These are phyloP conservation scores for Adansonia digitata DNA, from an alignment of 345 rosid genomes.

Conservation along the genomic window DNA sequence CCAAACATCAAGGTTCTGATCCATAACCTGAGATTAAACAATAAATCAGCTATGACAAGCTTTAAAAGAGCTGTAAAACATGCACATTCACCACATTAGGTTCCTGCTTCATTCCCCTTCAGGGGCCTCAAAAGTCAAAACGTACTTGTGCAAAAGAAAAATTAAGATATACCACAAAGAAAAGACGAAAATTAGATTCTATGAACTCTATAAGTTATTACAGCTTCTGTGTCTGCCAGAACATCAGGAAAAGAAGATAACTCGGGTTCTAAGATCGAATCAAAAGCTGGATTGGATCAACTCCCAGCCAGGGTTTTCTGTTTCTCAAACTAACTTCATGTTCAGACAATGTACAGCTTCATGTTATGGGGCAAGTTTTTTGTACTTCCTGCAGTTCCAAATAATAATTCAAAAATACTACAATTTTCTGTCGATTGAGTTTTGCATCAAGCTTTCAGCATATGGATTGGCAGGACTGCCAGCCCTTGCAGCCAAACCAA, in stretches of 20 bases:
- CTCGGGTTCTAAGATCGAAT: neutral
- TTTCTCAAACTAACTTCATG: neutral
- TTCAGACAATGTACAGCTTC: neutral
- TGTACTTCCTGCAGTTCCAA: neutral
- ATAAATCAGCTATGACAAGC: constrained; percentile 11
- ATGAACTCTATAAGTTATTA: neutral
- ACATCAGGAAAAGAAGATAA: neutral
- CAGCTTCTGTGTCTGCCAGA: neutral
- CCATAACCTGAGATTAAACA: constrained; percentile 64
- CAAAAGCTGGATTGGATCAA: neutral
- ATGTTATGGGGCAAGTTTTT: neutral
- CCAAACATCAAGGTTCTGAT: constrained; percentile 89
- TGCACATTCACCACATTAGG: constrained; percentile 2
- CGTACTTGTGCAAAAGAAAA: neutral
- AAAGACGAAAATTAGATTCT: neutral
- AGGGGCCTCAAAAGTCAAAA: neutral
- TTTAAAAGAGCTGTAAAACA: neutral
- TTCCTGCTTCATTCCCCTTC: neutral
- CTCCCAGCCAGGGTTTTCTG: neutral
- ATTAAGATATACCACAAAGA: neutral
- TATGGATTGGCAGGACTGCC: neutral
- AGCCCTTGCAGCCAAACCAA: neutral
- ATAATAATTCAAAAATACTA: neutral
- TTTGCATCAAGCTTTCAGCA: neutral
- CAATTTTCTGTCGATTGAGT: neutral